A percentile compares a stretch with the other conserved stretches of the same genome.
Evolutionary conservation across 2,329 filamentous ascomycete genomes (phyloP).

Genomic region (Pseudogymnoascus sp.): DNA sequence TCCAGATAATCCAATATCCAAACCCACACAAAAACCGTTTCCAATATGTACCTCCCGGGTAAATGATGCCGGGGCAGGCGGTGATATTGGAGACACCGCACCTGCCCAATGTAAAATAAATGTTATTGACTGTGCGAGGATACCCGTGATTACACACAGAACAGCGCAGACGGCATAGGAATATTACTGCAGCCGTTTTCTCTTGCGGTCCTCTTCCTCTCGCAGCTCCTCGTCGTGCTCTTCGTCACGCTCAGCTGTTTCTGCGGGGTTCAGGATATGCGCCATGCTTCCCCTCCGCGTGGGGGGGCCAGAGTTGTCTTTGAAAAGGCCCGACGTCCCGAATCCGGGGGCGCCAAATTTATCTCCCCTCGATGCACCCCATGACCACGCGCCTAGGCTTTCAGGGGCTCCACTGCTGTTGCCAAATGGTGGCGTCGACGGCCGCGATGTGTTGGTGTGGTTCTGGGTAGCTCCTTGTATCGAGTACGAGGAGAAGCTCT

Average conservation of each 20-base stretch:
- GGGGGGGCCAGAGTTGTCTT: slow-evolving; percentile 47
- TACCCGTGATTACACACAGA: not conserved
- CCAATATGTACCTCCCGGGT: slow-evolving; percentile 7
- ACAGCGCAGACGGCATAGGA: not conserved
- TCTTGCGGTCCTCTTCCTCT: slow-evolving; percentile 52
- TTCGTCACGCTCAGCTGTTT: slow-evolving; percentile 58
- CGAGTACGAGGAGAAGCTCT: slow-evolving; percentile 59
- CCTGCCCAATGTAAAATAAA: slow-evolving; percentile 5
- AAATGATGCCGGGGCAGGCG: not conserved
- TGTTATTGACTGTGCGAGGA: not conserved
- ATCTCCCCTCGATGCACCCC: slow-evolving; percentile 23
- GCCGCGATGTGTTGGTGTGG: slow-evolving; percentile 24
- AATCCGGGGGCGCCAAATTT: slow-evolving; percentile 27
- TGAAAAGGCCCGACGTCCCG: slow-evolving; percentile 21
- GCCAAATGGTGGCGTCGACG: slow-evolving; percentile 24
- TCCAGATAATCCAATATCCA: not conserved
- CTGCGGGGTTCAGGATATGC: slow-evolving; percentile 62
- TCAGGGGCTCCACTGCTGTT: slow-evolving; percentile 24
- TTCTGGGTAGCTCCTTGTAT: slow-evolving; percentile 29
- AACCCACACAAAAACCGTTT: not conserved
- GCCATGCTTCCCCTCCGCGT: slow-evolving; percentile 65
- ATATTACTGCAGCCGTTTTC: slow-evolving; percentile 48
- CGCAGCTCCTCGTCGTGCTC: slow-evolving; percentile 58
- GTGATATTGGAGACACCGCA: not conserved
- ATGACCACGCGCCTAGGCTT: slow-evolving; percentile 29